Base-by-base conservation (phyloP, 768 basidiomycete genomes). In the Sarcomyxa edulis region DNA sequence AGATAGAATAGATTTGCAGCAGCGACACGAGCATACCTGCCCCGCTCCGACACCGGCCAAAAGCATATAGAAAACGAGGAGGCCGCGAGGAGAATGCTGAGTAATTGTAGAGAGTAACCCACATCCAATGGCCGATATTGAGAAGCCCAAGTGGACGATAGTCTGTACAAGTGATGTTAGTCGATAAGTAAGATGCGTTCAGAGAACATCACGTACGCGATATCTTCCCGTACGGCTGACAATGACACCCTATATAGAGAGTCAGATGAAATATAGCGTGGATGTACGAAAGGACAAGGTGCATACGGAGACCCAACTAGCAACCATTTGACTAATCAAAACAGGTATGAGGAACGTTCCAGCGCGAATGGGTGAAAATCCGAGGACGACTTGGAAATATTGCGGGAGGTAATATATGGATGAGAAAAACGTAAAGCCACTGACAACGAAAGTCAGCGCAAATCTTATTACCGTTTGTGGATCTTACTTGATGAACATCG, bases 361-460 rank as follows among this genome's bases (percentile, higher is more conserved):
- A 6, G 69, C 68, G 7, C 68, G 72, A 29, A 85, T 75, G 1
- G 86, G 78, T 6, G 74, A 71, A 44, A 73, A 77, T 4, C 77
- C 78, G n/a, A 80, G 58, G 3, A 74, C 81, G 7, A 84, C 74
- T 59, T 87, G 84, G 59, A 85, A 83, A 53, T 76, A 86, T 46
- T 83, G 78, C 2, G 87, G 84, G 0, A 88, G 68, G 49, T 84
- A 85, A 55, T 77, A 85, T 9, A 84, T 52, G 7, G 80, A 71
- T 12, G 75, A 80, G 56, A 72, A 78, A 54, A 77, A 79, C 3
- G 78, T 62, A 45, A 79, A 72, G 18, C 76, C 78, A 34, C 77
- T 81, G 41, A 16, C 39, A 23, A 14, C 33, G 23, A 11, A 18
- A 10, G 15, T 39, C 7, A 40, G 19, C 10, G 15, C 26, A 4